These are phyloP conservation scores for Paecilomyces variotii DNA, from an alignment of 2,329 filamentous ascomycete genomes.

Conservation along the genomic window DNA sequence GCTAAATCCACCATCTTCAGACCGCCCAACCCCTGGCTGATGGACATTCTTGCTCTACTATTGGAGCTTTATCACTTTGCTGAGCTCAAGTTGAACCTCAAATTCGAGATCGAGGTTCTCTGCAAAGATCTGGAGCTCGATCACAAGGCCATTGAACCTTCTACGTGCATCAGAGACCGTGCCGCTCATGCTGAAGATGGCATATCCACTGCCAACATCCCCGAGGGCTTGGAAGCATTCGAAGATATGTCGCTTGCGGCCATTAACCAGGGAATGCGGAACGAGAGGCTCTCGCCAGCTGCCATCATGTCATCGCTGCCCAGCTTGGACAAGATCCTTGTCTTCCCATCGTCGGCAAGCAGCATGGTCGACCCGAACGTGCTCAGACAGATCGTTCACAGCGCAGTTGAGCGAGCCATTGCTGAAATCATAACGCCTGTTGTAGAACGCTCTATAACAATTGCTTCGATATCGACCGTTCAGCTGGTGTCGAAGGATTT, in stretches of 20 bases:
- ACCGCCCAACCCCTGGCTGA: constrained; percentile 93
- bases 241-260: constrained; percentile 74
- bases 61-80: constrained; percentile 91
- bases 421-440: constrained; percentile 96
- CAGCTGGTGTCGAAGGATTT: constrained; percentile 97
- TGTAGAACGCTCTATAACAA: constrained; percentile 94
- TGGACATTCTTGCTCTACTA: constrained; percentile 87
- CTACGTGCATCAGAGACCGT: constrained; percentile 75
- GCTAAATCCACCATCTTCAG: constrained; percentile 80
- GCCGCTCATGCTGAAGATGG: constrained; percentile 54
- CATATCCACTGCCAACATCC: constrained; percentile 47
- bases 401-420: constrained; percentile 79
- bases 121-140: constrained; percentile 90
- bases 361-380: constrained; percentile 66
- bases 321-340: constrained; percentile 70
- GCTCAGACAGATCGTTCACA: constrained; percentile 66
- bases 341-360: constrained; percentile 69
- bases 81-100: constrained; percentile 90
- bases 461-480: constrained; percentile 91
- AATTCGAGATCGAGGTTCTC: constrained; percentile 96
- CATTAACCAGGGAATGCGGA: constrained; percentile 59
- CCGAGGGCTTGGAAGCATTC: constrained; percentile 69
- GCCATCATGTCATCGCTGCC: constrained; percentile 73
- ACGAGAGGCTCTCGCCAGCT: constrained; percentile 67
- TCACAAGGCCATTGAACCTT: constrained; percentile 82